Base-by-base conservation (phyloP, 805 yeast species). In the Danielia oregonensis region DNA sequence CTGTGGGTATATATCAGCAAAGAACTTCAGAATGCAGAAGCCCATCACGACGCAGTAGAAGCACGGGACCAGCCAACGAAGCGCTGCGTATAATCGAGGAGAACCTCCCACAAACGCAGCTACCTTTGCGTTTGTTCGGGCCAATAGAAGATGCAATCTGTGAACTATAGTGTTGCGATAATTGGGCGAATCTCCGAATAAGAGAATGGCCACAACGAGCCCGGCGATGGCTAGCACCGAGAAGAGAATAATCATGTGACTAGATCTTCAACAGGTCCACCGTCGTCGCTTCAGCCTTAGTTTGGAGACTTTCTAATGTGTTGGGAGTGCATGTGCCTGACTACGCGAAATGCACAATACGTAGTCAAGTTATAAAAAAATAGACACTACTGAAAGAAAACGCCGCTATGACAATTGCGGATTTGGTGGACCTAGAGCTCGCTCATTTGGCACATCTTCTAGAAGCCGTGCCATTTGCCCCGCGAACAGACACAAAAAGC, bases 141-240 rank as follows among this genome's bases (percentile, higher is more conserved):
- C n/a, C 17, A 46, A 35, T 22, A 17, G 16, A 9, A 24, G n/a
- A 22, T 61, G 47, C 14, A 50, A 26, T 17, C 35, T 48, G 24
- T 63, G 61, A 12, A 72, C 30, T 5, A 48, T 32, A 0, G 76
- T 61, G 24, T 59, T 58, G 29, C 69, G 44, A 19, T 57, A 52
- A 4, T 51, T 43, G 2, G 79, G 79, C 17, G 69, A 57, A 43
- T 74, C 75, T 0, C 79, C 79, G 45, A 75, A 71, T 9, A 75
- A 49, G 5, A 67, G 43, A 0, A 70, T 32, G n/a, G 54, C 41
- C 6, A 63, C 41, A 4, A 58, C 21, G 9, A 19, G 9, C 9
- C 9, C 22, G 22, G n/a, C n/a, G n/a, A n/a, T n/a, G n/a, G n/a
- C n/a, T n/a, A n/a, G n/a, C n/a, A n/a, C n/a, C n/a, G n/a, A n/a